These are phyloP conservation scores for Hyparrhenia diplandra DNA, from an alignment of 176 grass and related monocot species.

Conservation along the genomic window DNA sequence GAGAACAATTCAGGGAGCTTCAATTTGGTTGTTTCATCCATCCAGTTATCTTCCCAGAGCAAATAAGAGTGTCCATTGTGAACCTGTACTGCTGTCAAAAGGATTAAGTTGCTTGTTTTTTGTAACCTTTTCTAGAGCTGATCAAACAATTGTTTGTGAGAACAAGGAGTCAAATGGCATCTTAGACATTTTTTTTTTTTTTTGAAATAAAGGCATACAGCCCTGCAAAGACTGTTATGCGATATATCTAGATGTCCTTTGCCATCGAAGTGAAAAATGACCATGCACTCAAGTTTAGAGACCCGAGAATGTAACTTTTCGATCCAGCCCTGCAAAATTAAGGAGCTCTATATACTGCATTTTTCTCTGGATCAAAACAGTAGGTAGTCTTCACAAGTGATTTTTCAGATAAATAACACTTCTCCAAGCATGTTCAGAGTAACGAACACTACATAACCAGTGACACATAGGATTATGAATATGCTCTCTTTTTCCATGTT, in stretches of 20 bases:
- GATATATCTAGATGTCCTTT: background rate
- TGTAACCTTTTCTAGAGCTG: too few species aligned
- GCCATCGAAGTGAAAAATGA: background rate
- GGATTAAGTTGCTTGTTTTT: background rate
- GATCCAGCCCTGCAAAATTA: background rate
- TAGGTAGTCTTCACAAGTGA: background rate
- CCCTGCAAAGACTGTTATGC: too few species aligned
- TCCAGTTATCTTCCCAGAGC: too few species aligned
- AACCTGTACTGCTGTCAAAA: too few species aligned
- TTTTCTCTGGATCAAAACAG: background rate
- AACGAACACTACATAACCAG: background rate
- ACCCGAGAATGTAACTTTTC: background rate
- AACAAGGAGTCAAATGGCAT: too few species aligned
- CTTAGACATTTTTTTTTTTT: too few species aligned
- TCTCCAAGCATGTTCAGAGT: background rate
- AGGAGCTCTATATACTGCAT: background rate
- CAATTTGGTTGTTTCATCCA: too few species aligned
- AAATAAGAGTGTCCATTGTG: too few species aligned
- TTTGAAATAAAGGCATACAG: too few species aligned
- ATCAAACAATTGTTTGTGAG: too few species aligned
- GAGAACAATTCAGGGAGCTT: too few species aligned
- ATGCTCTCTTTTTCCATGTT: slow-evolving; percentile 3
- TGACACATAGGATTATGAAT: background rate
- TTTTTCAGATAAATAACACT: background rate
- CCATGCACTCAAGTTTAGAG: background rate